phyloP scores from a whole-genome alignment of 2,329 filamentous ascomycete genomes.

The Gaeumannomyces tritici region DNA sequence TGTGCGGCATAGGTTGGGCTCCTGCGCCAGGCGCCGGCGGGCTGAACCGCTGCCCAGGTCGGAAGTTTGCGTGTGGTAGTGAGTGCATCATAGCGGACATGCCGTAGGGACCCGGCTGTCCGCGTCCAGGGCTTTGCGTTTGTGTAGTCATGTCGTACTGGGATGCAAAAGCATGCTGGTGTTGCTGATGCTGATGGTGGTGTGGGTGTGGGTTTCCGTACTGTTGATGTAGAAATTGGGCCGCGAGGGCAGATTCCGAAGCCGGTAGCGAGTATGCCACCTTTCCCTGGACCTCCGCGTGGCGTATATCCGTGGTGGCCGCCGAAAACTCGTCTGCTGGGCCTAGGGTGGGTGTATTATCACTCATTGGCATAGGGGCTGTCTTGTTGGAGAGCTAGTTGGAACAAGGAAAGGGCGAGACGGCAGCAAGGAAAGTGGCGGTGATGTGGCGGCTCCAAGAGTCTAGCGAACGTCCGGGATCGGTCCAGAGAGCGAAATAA shows the following conservation, averaged over 20 bases:
- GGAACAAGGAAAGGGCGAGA: neutral
- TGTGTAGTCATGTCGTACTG: slow-evolving; percentile 3
- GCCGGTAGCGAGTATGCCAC: neutral
- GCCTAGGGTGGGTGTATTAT: neutral
- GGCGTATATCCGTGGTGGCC: neutral
- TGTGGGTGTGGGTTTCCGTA: neutral
- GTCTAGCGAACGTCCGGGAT: neutral
- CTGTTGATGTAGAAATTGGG: neutral
- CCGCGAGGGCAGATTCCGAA: neutral
- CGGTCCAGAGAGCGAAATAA: neutral
- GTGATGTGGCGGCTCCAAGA: neutral
- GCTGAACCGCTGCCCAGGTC: slow-evolving; percentile 21
- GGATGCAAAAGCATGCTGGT: slow-evolving; percentile 2
- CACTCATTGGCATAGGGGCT: neutral
- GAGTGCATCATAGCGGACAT: slow-evolving; percentile 35
- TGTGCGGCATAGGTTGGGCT: slow-evolving; percentile 19
- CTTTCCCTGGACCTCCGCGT: neutral
- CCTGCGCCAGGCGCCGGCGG: slow-evolving; percentile 27
- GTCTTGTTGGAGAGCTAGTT: neutral
- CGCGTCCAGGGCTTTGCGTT: neutral
- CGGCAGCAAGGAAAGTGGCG: neutral
- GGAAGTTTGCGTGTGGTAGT: slow-evolving; percentile 31
- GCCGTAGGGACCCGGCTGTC: slow-evolving; percentile 24
- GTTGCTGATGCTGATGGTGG: neutral
- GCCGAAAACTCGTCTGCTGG: neutral